Evolutionary conservation across 345 rosid genomes (phyloP), one percentile per base, ranked within the genome.

Genomic region (Camelina neglecta): DNA sequence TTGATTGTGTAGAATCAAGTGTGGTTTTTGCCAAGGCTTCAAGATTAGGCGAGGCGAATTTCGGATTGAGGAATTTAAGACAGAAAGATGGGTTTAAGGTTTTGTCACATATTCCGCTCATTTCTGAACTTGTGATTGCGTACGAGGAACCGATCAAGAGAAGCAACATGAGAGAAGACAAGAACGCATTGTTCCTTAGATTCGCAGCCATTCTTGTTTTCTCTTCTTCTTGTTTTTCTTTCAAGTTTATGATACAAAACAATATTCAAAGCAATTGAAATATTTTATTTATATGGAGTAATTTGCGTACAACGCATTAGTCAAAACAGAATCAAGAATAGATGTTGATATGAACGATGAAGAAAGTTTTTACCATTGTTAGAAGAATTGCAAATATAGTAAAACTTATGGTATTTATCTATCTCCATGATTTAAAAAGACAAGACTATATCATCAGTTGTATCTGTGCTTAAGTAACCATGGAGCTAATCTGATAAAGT

Each of bases 201-300:
- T 65, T 71, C 42, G 72, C 48, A 47, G 62, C 72, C 81, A 77
- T 77, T 71, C 72, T 77, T 77, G 81, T 58, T 70, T 75, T 76
- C 75, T 63, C 71, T 55, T n/a, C 31, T 36, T 13, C 13, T 39
- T 26, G 0, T 60, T 31, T 60, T 21, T 59, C 15, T 62, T 1
- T 12, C 20, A 49, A 13, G 65, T 35, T 63, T 55, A 11, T 24
- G 59, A 47, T 44, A 8, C 23, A 49, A 33, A 7, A 24, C 11
- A 8, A 51, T 21, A 16, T 39, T 53, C 8, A 31, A 60, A 33
- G 26, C 11, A 31, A 53, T 60, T 53, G 38, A 54, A 54, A 13
- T 68, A 54, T 61, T 61, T 76, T 68, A 54, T 61, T 61, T 76
- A 69, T 75, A 41, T 13, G 42, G 10, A 67, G 56, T 20, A 11